Conservation (phyloP, 768 basidiomycete species). For the Boletus coccyginus region DNA sequence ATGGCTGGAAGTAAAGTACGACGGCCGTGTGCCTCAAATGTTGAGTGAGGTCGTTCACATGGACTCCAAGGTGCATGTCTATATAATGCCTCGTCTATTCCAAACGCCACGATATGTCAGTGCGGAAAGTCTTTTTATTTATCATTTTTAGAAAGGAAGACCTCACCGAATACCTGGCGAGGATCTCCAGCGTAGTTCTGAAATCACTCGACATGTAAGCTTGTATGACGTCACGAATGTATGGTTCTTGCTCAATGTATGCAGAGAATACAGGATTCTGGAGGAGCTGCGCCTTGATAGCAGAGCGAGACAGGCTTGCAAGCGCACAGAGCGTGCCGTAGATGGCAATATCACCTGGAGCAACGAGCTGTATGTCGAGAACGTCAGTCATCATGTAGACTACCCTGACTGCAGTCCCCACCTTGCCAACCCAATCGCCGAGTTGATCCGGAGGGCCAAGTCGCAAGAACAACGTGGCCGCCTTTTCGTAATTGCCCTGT, state of each 20-base stretch:
- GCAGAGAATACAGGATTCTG: constrained; percentile 68
- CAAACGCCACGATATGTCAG: not conserved
- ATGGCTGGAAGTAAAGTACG: constrained; percentile 88
- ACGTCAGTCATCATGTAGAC: not conserved
- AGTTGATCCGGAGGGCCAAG: constrained; percentile 64
- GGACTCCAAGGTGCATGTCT: constrained; percentile 73
- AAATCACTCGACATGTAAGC: constrained; percentile 87
- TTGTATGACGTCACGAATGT: constrained; percentile 81
- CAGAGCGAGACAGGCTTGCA: constrained; percentile 66
- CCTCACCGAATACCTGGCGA: constrained; percentile 68
- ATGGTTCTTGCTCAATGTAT: constrained; percentile 85
- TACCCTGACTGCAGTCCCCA: constrained; percentile 11
- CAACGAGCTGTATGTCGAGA: constrained; percentile 47
- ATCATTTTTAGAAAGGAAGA: not conserved
- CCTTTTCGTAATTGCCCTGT: constrained; percentile 73
- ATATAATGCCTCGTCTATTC: constrained; percentile 72
- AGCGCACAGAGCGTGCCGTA: constrained; percentile 85
- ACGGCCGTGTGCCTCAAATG: constrained; percentile 77
- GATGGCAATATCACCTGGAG: constrained; percentile 81
- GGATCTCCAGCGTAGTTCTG: constrained; percentile 72
- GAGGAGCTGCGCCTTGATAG: constrained; percentile 65
- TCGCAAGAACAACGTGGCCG: constrained; percentile 69
- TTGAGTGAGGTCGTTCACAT: constrained; percentile 62
- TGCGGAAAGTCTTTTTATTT: not conserved
- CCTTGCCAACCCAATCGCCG: constrained; percentile 79